Percentiles rank a stretch among this genome's conserved stretches.
Conservation (phyloP, 306 rosid species). For the Dicorynia guianensis region DNA sequence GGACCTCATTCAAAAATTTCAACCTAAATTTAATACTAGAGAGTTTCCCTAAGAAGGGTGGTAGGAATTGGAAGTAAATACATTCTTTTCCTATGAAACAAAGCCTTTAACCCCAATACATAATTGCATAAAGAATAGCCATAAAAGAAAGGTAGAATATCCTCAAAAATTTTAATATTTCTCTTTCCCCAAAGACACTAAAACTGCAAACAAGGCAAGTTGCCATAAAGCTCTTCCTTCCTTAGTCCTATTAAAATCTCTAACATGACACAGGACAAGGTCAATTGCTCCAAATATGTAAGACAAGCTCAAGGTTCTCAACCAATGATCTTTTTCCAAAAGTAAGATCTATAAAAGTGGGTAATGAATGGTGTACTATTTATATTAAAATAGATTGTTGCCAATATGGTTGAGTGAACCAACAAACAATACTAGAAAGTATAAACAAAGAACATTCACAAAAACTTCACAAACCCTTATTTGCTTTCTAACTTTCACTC, state of each 20-base stretch:
- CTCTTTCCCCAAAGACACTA: constrained; percentile 10
- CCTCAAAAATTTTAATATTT: not conserved
- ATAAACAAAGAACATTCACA: constrained; percentile 5
- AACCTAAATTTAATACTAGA: too few relatives aligned
- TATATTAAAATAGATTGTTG: not conserved
- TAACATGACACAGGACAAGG: not conserved
- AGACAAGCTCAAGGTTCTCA: not conserved
- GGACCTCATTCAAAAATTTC: too few relatives aligned
- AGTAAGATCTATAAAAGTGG: not conserved
- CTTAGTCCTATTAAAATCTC: not conserved
- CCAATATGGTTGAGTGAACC: not conserved
- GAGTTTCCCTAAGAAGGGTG: too few relatives aligned
- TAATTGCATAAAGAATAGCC: constrained; percentile 2
- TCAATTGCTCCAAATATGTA: too few relatives aligned
- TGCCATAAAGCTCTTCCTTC: not conserved
- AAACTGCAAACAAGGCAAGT: not conserved
- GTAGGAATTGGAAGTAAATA: too few relatives aligned
- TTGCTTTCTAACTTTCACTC: constrained; percentile 8
- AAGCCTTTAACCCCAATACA: constrained; percentile 9
- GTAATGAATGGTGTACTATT: not conserved
- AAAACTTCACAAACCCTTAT: not conserved
- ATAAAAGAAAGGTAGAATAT: not conserved
- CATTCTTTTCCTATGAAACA: too few relatives aligned
- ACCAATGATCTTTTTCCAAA: not conserved
- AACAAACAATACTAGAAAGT: not conserved